These are phyloP conservation scores for Trichoderma sp. DNA, from an alignment of 2,329 filamentous ascomycete species.

Conservation along the genomic window DNA sequence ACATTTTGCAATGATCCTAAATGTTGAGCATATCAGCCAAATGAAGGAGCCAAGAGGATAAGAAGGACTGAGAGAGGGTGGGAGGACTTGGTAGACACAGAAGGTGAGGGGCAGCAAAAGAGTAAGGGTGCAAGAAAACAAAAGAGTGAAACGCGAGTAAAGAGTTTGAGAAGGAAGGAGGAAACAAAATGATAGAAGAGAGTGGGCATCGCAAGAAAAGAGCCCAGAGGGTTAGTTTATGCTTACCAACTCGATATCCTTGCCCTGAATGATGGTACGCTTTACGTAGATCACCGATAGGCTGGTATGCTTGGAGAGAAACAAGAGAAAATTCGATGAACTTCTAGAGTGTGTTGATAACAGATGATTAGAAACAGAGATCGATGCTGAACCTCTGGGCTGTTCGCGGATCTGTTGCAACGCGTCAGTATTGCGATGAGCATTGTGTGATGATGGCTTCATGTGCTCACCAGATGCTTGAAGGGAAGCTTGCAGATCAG, in stretches of 20 bases:
- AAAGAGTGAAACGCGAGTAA: too few relatives aligned
- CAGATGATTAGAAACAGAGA: conserved; percentile 95
- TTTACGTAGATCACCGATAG: conserved; percentile 99
- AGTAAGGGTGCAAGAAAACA: too few relatives aligned
- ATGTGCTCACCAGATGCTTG: conserved; percentile 72
- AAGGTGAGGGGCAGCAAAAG: too few relatives aligned
- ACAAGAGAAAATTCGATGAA: conserved; percentile 98
- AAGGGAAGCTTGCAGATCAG: conserved; percentile 98
- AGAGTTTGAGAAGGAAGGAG: too few relatives aligned
- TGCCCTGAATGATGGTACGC: conserved; percentile 96
- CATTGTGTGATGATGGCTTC: neutral
- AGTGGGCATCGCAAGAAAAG: too few relatives aligned
- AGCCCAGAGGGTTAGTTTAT: neutral
- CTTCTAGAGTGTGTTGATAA: conserved; percentile 95
- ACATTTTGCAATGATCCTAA: too few relatives aligned
- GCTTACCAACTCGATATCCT: conserved; percentile 96
- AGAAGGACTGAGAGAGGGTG: too few relatives aligned
- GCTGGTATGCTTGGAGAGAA: conserved; percentile 97
- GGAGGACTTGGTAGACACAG: too few relatives aligned
- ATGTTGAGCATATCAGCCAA: too few relatives aligned
- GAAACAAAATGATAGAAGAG: too few relatives aligned
- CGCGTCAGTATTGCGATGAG: neutral
- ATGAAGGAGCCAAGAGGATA: too few relatives aligned
- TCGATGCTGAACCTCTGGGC: conserved; percentile 94
- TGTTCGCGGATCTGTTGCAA: conserved; percentile 74